These are phyloP conservation scores for Venustampulla echinocandica DNA, from an alignment of 495 filamentous ascomycete genomes.

Conservation along the genomic window DNA sequence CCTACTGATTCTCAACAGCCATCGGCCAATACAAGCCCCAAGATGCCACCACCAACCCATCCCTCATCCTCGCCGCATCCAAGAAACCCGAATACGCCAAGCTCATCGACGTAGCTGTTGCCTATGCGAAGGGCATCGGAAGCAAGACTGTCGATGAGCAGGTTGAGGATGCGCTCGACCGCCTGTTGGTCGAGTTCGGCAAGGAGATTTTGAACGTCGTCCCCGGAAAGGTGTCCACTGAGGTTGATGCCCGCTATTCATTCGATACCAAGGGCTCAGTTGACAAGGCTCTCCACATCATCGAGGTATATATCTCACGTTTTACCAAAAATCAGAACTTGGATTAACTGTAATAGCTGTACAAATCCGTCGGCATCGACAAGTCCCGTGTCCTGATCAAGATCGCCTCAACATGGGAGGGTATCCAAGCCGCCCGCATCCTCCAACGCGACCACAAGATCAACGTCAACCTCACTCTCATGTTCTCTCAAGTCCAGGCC, in stretches of 20 bases:
- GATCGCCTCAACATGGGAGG: constrained; percentile 87
- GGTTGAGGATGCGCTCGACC: constrained; percentile 77
- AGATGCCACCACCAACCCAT: constrained; percentile 99
- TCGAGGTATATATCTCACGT: constrained; percentile 52
- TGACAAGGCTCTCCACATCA: constrained; percentile 94
- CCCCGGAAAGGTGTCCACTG: constrained; percentile 95
- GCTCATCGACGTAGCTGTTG: constrained; percentile 80
- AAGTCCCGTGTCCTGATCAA: constrained; percentile 93
- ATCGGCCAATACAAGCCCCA: constrained; percentile 99
- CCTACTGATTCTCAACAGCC: constrained; percentile 47
- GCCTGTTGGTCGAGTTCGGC: constrained; percentile 94
- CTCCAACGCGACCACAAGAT: constrained; percentile 88
- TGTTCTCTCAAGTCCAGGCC: constrained; percentile 95
- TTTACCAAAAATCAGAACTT: not conserved
- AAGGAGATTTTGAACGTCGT: constrained; percentile 95
- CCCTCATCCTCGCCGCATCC: constrained; percentile 91
- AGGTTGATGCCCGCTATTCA: constrained; percentile 94
- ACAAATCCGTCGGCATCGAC: constrained; percentile 80
- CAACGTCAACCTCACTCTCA: constrained; percentile 98
- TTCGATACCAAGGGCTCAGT: constrained; percentile 91
- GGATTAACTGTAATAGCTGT: constrained; percentile 51
- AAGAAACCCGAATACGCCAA: constrained; percentile 96
- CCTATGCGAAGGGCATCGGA: constrained; percentile 71
- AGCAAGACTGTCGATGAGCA: constrained; percentile 60
- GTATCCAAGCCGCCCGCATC: constrained; percentile 92